Evolutionary conservation across 139 green algal genomes (phyloP).

Genomic region (Micractinium conductrix): DNA sequence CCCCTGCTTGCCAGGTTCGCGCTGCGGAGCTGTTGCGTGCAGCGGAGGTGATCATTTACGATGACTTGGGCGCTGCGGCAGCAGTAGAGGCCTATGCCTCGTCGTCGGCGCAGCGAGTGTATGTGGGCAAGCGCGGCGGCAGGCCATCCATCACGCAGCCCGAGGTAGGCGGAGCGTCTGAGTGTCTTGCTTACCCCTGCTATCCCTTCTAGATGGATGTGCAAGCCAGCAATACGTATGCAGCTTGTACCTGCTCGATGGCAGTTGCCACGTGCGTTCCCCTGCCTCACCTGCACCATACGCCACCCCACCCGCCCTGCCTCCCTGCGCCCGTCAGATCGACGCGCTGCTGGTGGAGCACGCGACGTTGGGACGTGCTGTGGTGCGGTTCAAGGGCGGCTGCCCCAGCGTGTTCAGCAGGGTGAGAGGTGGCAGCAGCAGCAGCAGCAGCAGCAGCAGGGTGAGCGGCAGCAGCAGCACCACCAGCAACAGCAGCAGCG

Average conservation of each 20-base stretch:
- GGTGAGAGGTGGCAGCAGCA: neutral
- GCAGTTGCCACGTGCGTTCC: too few species aligned
- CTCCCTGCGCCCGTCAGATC: too few species aligned
- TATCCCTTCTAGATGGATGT: too few species aligned
- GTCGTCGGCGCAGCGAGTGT: neutral
- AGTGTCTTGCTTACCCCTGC: too few species aligned
- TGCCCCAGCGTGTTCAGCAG: conserved; percentile 77
- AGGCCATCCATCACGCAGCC: conserved; percentile 14
- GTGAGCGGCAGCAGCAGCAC: too few species aligned
- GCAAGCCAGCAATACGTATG: too few species aligned
- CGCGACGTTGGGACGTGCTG: conserved; percentile 38
- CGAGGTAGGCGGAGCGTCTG: too few species aligned
- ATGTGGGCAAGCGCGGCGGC: conserved; percentile 23
- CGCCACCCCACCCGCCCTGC: too few species aligned
- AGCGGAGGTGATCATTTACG: conserved; percentile 5
- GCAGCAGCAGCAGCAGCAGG: too few species aligned
- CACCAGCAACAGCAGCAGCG: too few species aligned
- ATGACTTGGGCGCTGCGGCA: conserved; percentile 11
- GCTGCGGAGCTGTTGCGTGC: conserved; percentile 5
- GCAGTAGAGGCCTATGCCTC: conserved; percentile 1
- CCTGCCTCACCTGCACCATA: too few species aligned
- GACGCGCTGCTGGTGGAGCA: conserved; percentile 1
- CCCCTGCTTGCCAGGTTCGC: neutral
- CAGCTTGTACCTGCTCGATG: too few species aligned
- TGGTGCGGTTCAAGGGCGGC: conserved; percentile 84